Evolutionary conservation across 139 green algal genomes (phyloP).

Genomic region (Nannochloris sp.): DNA sequence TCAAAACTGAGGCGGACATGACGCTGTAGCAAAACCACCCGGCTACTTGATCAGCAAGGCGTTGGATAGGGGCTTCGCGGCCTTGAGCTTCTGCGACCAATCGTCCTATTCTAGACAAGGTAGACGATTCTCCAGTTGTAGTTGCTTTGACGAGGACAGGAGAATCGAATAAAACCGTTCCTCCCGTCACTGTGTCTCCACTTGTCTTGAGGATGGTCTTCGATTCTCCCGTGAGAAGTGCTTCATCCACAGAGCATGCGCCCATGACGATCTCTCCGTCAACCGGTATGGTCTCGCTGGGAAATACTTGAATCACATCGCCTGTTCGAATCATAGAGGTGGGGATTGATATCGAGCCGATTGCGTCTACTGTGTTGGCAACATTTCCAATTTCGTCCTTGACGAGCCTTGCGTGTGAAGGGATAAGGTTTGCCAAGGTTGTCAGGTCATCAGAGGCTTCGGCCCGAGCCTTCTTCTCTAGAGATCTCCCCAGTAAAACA

Average conservation of each 20-base stretch:
- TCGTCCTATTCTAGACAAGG: slow-evolving; percentile 56
- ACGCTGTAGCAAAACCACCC: slow-evolving; percentile 86
- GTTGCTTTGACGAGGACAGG: slow-evolving; percentile 59
- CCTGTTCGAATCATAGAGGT: slow-evolving; percentile 32
- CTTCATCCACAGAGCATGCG: slow-evolving; percentile 68
- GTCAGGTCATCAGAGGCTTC: slow-evolving; percentile 50
- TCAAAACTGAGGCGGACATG: slow-evolving; percentile 71
- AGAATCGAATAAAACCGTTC: slow-evolving; percentile 75
- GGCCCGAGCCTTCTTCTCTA: slow-evolving; percentile 62
- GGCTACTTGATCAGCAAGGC: slow-evolving; percentile 80
- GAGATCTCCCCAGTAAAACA: slow-evolving; percentile 74
- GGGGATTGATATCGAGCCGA: slow-evolving; percentile 41
- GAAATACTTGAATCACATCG: slow-evolving; percentile 69
- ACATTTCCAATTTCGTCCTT: slow-evolving; percentile 36
- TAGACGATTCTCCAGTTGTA: slow-evolving; percentile 53
- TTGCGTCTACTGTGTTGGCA: background rate
- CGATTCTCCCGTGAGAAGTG: slow-evolving; percentile 75
- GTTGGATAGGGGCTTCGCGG: slow-evolving; percentile 77
- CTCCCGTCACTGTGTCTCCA: slow-evolving; percentile 58
- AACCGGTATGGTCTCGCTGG: slow-evolving; percentile 80
- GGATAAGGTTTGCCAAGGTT: slow-evolving; percentile 65
- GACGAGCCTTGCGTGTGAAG: slow-evolving; percentile 49
- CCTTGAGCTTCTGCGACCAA: slow-evolving; percentile 55
- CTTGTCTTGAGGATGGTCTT: slow-evolving; percentile 41
- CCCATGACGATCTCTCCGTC: slow-evolving; percentile 74